phyloP scores from a whole-genome alignment of 257 asterid genomes.

The Linderniella brevidens region DNA sequence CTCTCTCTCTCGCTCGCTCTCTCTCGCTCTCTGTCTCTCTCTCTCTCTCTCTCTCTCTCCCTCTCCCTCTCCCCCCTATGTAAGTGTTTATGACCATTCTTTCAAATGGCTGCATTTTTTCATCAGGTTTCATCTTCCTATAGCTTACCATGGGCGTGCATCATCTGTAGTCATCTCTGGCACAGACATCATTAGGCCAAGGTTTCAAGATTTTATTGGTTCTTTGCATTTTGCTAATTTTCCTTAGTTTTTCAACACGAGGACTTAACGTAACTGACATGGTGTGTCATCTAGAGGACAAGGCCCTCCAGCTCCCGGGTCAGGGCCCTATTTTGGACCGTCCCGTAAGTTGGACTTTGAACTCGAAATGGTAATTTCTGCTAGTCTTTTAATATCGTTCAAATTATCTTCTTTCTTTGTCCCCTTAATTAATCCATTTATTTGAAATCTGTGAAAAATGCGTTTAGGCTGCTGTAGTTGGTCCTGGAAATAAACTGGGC shows the following conservation, averaged over 20 bases:
- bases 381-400: not conserved
- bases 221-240: conserved; percentile 5
- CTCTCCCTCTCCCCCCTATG: not conserved
- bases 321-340: conserved; percentile 85
- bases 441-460: not conserved
- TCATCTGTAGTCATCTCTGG: conserved; percentile 89
- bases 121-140: conserved; percentile 87
- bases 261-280: not conserved
- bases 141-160: conserved; percentile 97
- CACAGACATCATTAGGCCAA: conserved; percentile 81
- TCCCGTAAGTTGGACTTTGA: conserved; percentile 93
- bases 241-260: conserved; percentile 3
- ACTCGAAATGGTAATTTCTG: conserved; percentile 74
- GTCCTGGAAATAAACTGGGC: conserved; percentile 79
- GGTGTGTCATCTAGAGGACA: conserved; percentile 59
- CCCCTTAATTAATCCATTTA: no score
- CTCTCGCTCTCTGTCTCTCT: not conserved
- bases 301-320: conserved; percentile 46
- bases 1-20: conserved; percentile 1
- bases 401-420: conserved; percentile 2
- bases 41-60: conserved; percentile 2
- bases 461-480: conserved; percentile 86
- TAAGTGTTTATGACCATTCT: not conserved
- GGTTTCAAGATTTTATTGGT: conserved; percentile 25
- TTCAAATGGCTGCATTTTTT: conserved; percentile 7